These are phyloP conservation scores for Avena insularis DNA, from an alignment of 176 grass and related monocot species.

Conservation along the genomic window DNA sequence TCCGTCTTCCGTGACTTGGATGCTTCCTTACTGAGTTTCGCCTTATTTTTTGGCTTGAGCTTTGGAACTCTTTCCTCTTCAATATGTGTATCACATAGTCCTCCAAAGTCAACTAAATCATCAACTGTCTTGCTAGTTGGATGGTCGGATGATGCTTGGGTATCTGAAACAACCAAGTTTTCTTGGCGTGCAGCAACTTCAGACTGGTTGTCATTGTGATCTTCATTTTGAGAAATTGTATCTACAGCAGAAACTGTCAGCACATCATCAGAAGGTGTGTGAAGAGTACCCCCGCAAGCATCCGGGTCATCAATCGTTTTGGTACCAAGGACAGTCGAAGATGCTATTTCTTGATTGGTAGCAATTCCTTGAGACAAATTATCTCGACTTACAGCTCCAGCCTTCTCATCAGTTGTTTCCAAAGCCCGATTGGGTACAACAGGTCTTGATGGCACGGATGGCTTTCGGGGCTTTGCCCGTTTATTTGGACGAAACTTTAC, in stretches of 20 bases:
- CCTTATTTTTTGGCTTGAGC: slow-evolving; percentile 27
- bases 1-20: slow-evolving; percentile 26
- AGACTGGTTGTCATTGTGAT: background rate
- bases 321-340: background rate
- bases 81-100: slow-evolving; percentile 19
- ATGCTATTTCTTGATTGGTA: slow-evolving; percentile 10
- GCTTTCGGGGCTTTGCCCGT: slow-evolving; percentile 31
- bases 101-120: slow-evolving; percentile 47
- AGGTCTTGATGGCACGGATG: slow-evolving; percentile 31
- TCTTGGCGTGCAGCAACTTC: slow-evolving; percentile 34
- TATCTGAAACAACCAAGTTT: slow-evolving; percentile 41
- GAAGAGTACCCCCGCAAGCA: slow-evolving; percentile 11
- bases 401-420: slow-evolving; percentile 10
- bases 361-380: slow-evolving; percentile 27
- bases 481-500: slow-evolving; percentile 47
- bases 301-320: background rate
- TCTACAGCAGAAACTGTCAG: slow-evolving; percentile 33
- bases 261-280: slow-evolving; percentile 7
- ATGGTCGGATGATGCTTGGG: slow-evolving; percentile 15
- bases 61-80: slow-evolving; percentile 46
- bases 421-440: background rate
- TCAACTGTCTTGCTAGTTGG: slow-evolving; percentile 36
- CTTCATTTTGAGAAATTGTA: slow-evolving; percentile 35
- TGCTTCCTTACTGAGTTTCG: slow-evolving; percentile 36
- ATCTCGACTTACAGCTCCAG: slow-evolving; percentile 7